phyloP scores from a whole-genome alignment of 805 yeast species.

The Myxozyma geophila region DNA sequence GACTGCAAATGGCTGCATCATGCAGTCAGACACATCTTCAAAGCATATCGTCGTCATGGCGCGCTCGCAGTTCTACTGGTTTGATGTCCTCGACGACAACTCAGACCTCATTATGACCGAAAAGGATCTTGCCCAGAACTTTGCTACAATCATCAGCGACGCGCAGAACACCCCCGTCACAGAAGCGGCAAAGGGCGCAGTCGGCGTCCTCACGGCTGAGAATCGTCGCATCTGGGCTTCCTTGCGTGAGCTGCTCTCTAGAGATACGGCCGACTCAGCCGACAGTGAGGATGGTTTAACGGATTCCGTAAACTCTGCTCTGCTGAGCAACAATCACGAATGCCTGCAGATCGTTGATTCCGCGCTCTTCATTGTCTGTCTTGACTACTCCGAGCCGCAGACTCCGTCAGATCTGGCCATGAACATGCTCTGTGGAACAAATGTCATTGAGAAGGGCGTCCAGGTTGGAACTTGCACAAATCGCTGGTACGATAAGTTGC shows the following conservation, averaged over 20 bases:
- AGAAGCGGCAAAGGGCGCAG: constrained; percentile 74
- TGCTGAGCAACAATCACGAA: constrained; percentile 58
- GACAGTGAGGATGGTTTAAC: not conserved
- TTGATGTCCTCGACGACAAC: constrained; percentile 79
- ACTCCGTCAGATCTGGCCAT: constrained; percentile 65
- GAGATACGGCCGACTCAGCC: constrained; percentile 37
- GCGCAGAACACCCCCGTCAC: constrained; percentile 56
- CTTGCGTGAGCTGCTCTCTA: constrained; percentile 58
- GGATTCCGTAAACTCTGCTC: not conserved
- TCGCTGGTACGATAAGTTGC: constrained; percentile 93
- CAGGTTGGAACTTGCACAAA: constrained; percentile 94
- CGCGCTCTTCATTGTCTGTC: constrained; percentile 79
- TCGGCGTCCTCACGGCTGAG: constrained; percentile 90
- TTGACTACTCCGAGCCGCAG: constrained; percentile 75
- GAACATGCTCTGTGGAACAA: constrained; percentile 86
- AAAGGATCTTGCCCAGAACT: constrained; percentile 73
- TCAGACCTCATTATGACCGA: constrained; percentile 75
- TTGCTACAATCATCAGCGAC: constrained; percentile 76
- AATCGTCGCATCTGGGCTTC: constrained; percentile 87
- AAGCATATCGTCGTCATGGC: constrained; percentile 82
- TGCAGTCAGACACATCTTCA: constrained; percentile 77
- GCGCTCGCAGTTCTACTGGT: constrained; percentile 92
- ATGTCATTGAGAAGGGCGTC: constrained; percentile 77
- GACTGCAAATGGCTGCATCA: constrained; percentile 76
- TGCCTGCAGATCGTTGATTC: constrained; percentile 76